Conservation (phyloP, 2,329 filamentous ascomycete genomes). For the Colletotrichum coccodes region DNA sequence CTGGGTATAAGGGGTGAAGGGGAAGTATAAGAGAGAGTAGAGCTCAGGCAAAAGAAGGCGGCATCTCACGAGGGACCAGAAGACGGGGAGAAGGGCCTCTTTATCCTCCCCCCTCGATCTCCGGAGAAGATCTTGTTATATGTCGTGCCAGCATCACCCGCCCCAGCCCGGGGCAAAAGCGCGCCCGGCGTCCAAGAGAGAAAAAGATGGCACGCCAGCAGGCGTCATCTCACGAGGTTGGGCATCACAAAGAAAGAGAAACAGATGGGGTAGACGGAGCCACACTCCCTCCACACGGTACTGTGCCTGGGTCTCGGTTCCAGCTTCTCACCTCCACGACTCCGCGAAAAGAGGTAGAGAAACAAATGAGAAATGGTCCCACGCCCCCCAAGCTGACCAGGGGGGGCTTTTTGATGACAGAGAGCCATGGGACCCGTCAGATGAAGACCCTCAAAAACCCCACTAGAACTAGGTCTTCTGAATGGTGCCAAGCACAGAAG, state of each 20-base stretch:
- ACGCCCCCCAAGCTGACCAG: not conserved
- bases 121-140: not conserved
- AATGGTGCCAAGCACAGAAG: conserved; percentile 17
- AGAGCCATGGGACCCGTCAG: not conserved
- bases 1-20: not conserved
- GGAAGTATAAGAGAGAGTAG: conserved; percentile 1
- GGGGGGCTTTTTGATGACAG: not conserved
- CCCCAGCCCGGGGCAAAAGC: not conserved
- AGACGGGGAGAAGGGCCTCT: not conserved
- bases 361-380: not conserved
- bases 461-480: not conserved
- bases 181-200: not conserved
- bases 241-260: not conserved
- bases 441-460: not conserved
- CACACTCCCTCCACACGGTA: not conserved
- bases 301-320: not conserved
- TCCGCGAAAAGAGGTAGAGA: not conserved
- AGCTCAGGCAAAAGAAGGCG: not conserved
- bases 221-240: conserved; percentile 16
- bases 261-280: not conserved
- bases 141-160: not conserved
- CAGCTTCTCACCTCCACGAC: not conserved
- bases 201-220: not conserved
- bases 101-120: conserved; percentile 13
- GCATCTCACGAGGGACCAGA: not conserved